A percentile compares a stretch with the other conserved stretches of the same genome.
Conservation (phyloP, 768 basidiomycete species). For the Serpula lacrymans region DNA sequence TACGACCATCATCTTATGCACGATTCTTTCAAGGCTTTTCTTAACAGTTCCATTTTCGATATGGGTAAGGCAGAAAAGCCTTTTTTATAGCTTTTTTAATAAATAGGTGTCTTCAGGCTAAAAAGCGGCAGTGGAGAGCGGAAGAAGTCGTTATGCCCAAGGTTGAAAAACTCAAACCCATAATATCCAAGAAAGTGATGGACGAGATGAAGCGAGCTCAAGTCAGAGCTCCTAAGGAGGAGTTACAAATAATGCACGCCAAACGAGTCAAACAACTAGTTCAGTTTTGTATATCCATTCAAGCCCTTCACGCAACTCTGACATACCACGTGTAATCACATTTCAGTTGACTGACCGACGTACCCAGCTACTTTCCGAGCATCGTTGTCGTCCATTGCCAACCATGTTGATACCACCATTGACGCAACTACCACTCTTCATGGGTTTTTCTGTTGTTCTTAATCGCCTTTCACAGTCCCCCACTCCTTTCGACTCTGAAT, state of each 20-base stretch:
- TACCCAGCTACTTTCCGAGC: slow-evolving; percentile 56
- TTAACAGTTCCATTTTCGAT: slow-evolving; percentile 66
- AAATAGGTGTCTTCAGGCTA: slow-evolving; percentile 42
- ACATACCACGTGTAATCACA: too few species aligned
- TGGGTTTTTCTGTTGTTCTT: slow-evolving; percentile 60
- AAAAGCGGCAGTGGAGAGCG: slow-evolving; percentile 53
- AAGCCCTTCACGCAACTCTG: slow-evolving; percentile 3
- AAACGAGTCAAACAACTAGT: slow-evolving; percentile 50
- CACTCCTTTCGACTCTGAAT: slow-evolving; percentile 69
- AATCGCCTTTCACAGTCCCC: slow-evolving; percentile 54
- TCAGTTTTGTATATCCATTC: slow-evolving; percentile 4
- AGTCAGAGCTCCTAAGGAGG: slow-evolving; percentile 53
- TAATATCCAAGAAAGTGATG: slow-evolving; percentile 30
- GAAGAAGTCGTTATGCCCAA: slow-evolving; percentile 62
- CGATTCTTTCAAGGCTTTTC: slow-evolving; percentile 55
- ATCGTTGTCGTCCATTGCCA: slow-evolving; percentile 54
- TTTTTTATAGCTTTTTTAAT: slow-evolving; percentile 1
- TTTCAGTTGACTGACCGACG: slow-evolving; percentile 49
- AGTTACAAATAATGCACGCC: slow-evolving; percentile 44
- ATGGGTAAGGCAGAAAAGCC: slow-evolving; percentile 50
- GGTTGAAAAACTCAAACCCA: slow-evolving; percentile 46
- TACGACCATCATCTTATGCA: slow-evolving; percentile 68
- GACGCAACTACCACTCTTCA: slow-evolving; percentile 70
- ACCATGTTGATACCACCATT: slow-evolving; percentile 61
- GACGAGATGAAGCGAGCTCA: slow-evolving; percentile 52